Evolutionary conservation across 345 rosid species (phyloP).

Genomic region (Rhodomyrtus tomentosa): DNA sequence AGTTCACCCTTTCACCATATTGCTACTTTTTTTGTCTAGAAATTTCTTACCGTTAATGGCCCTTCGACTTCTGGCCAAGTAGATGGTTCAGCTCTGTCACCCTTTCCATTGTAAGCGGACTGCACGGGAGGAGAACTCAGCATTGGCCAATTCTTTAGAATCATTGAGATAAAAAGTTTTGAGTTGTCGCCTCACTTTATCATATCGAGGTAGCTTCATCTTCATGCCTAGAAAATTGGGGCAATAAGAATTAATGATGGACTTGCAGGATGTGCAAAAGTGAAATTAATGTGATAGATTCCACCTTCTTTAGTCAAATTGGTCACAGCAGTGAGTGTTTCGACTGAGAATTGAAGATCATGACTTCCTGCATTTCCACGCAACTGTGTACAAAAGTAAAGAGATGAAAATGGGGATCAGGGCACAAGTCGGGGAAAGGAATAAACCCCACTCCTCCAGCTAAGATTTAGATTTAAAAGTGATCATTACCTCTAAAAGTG

Average conservation of each 20-base stretch:
- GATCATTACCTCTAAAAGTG: conserved; percentile 59
- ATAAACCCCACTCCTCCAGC: background rate
- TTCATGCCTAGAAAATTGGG: conserved; percentile 47
- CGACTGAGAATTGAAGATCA: conserved; percentile 79
- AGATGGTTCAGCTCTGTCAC: conserved; percentile 80
- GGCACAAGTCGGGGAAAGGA: background rate
- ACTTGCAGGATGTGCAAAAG: background rate
- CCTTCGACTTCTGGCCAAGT: conserved; percentile 92
- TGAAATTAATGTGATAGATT: conserved; percentile 6
- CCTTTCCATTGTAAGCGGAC: conserved; percentile 90
- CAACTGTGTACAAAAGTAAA: conserved; percentile 22
- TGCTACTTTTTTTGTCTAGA: background rate
- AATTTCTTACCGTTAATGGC: conserved; percentile 50
- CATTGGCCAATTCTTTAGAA: background rate
- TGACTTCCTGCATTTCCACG: conserved; percentile 99
- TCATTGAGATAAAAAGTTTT: background rate
- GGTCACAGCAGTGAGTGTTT: conserved; percentile 43
- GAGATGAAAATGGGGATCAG: background rate
- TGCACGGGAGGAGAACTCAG: conserved; percentile 12
- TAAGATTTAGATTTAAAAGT: background rate
- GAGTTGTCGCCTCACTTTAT: conserved; percentile 46
- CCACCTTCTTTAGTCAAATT: conserved; percentile 68
- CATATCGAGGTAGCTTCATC: conserved; percentile 90
- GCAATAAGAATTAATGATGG: conserved; percentile 2
- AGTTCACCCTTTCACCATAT: background rate